phyloP scores from a whole-genome alignment of 1,139 yeast genomes.

The Yamadazyma spencermartinsiae region DNA sequence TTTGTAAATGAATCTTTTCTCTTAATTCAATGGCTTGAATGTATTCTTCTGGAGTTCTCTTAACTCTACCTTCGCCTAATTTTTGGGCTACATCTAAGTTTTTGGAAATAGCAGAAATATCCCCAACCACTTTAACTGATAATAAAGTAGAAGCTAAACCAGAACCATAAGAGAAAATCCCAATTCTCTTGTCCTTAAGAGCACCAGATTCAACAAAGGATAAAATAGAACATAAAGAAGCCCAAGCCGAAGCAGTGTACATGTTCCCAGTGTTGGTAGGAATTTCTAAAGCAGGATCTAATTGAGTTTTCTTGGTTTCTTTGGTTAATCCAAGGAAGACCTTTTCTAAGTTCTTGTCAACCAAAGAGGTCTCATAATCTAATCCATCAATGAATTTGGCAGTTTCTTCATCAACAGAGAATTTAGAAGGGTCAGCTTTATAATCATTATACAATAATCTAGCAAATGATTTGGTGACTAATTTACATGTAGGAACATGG shows the following conservation, averaged over 20 bases:
- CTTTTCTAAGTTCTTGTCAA: slow-evolving; percentile 83
- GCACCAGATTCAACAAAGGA: slow-evolving; percentile 72
- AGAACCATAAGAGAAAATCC: slow-evolving; percentile 95
- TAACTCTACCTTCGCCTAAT: slow-evolving; percentile 62
- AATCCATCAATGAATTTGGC: slow-evolving; percentile 54
- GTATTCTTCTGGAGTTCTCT: slow-evolving; percentile 75
- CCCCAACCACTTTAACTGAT: slow-evolving; percentile 80
- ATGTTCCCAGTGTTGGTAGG: slow-evolving; percentile 98
- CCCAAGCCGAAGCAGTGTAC: slow-evolving; percentile 95
- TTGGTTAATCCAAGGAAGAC: slow-evolving; percentile 79
- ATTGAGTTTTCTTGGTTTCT: slow-evolving; percentile 65
- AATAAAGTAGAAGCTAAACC: slow-evolving; percentile 93
- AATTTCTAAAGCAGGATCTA: slow-evolving; percentile 77
- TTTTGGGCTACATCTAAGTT: slow-evolving; percentile 68
- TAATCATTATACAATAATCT: slow-evolving; percentile 90
- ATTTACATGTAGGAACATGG: slow-evolving; percentile 98
- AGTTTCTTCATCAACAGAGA: slow-evolving; percentile 57
- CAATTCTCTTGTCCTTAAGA: slow-evolving; percentile 81
- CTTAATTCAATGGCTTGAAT: slow-evolving; percentile 80
- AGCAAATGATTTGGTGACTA: slow-evolving; percentile 90
- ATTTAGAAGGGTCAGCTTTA: slow-evolving; percentile 61
- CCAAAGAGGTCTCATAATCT: slow-evolving; percentile 75
- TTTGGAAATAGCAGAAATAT: slow-evolving; percentile 66
- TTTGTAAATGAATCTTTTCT: slow-evolving; percentile 85
- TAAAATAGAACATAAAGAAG: slow-evolving; percentile 80